These are phyloP conservation scores for Fusarium staphyleae DNA, from an alignment of 2,329 filamentous ascomycete species.

Conservation along the genomic window DNA sequence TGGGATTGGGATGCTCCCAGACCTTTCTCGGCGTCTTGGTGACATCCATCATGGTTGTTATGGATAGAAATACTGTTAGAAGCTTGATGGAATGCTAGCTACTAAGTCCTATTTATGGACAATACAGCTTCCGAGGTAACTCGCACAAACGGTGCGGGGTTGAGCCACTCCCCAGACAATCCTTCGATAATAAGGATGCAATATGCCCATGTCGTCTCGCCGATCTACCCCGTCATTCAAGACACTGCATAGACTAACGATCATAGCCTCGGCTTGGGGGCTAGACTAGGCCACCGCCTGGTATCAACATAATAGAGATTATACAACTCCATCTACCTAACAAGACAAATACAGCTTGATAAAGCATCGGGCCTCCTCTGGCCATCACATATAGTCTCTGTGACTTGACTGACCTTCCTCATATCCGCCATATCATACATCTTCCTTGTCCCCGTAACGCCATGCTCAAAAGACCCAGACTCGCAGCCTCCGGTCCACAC, in stretches of 20 bases:
- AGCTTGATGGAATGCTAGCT: no score
- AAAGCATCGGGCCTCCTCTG: neutral
- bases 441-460: slow-evolving; percentile 35
- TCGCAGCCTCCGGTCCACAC: slow-evolving; percentile 9
- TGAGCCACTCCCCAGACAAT: slow-evolving; percentile 11
- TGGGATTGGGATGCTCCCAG: slow-evolving; percentile 70
- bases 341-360: neutral
- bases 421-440: slow-evolving; percentile 21
- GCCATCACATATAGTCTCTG: neutral
- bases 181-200: slow-evolving; percentile 9
- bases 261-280: slow-evolving; percentile 25
- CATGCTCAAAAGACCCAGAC: slow-evolving; percentile 40
- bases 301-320: neutral
- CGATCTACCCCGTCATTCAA: slow-evolving; percentile 20
- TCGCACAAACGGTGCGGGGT: slow-evolving; percentile 33
- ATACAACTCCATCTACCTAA: neutral
- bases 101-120: slow-evolving; percentile 3
- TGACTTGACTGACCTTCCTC: slow-evolving; percentile 15
- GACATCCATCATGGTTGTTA: slow-evolving; percentile 41
- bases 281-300: no score
- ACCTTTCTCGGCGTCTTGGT: slow-evolving; percentile 63
- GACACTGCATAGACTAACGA: neutral
- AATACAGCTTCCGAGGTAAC: slow-evolving; percentile 32
- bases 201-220: slow-evolving; percentile 8
- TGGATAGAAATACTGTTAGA: no score